Evolutionary conservation across 2,329 filamentous ascomycete genomes (phyloP).

Genomic region (Thelonectria rubi): DNA sequence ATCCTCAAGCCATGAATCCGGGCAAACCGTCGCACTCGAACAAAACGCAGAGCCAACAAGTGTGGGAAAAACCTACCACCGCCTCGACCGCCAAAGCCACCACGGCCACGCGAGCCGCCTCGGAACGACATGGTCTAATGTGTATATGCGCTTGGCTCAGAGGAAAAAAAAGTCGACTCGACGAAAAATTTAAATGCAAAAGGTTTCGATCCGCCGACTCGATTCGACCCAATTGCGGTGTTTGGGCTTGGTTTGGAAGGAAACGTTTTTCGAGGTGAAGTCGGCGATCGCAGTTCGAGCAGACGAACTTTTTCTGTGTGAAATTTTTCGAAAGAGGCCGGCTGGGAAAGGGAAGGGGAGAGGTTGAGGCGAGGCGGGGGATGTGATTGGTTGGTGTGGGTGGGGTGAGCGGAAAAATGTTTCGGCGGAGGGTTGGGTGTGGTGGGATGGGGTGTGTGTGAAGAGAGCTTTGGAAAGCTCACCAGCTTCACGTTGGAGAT

Average conservation of each 20-base stretch:
- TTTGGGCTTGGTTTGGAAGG: conserved; percentile 17
- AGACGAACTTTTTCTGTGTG: conserved; percentile 42
- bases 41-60: not conserved
- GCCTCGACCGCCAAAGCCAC: conserved; percentile 48
- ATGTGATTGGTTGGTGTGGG: conserved; percentile 30
- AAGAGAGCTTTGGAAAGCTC: too few relatives aligned
- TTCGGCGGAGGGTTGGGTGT: conserved; percentile 21
- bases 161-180: conserved; percentile 9
- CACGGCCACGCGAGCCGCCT: conserved; percentile 49
- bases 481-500: too few relatives aligned
- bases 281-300: conserved; percentile 21
- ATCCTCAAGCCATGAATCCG: too few relatives aligned
- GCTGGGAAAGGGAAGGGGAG: conserved; percentile 26
- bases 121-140: conserved; percentile 51
- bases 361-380: conserved; percentile 26
- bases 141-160: conserved; percentile 15
- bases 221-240: conserved; percentile 18
- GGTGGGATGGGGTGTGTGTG: too few relatives aligned
- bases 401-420: conserved; percentile 33
- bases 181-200: not conserved
- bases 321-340: conserved; percentile 42
- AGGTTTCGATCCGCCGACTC: not conserved
- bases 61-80: conserved; percentile 43
- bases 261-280: conserved; percentile 7
- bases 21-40: not conserved